A percentile compares a stretch with the other conserved stretches of the same genome.
Conservation (phyloP, 2,329 filamentous ascomycete genomes). For the Botryotinia calthae region DNA sequence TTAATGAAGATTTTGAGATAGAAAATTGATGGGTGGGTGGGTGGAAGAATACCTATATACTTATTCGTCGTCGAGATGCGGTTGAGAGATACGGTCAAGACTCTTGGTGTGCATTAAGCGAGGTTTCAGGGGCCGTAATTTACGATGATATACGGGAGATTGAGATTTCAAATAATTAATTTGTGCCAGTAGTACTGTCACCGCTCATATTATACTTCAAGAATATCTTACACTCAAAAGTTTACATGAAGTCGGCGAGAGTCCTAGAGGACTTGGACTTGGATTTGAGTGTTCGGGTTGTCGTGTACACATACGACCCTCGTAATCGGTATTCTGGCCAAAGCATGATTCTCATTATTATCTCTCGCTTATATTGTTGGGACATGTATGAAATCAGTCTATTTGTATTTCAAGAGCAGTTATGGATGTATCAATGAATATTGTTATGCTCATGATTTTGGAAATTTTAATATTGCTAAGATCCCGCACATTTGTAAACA, state of each 20-base stretch:
- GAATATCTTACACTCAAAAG: neutral
- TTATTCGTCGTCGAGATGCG: neutral
- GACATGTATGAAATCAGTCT: too few relatives aligned
- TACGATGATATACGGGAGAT: neutral
- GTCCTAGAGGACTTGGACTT: rapidly evolving
- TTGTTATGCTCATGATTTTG: too few relatives aligned
- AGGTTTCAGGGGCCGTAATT: neutral
- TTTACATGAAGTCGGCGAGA: neutral
- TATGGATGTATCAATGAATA: too few relatives aligned
- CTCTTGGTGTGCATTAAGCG: neutral
- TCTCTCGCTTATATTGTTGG: neutral
- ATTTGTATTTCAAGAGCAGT: too few relatives aligned
- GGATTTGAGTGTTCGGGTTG: neutral
- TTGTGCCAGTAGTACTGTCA: neutral
- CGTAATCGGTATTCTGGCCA: neutral
- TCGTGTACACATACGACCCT: neutral
- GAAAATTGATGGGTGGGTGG: too few relatives aligned
- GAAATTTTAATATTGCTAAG: too few relatives aligned
- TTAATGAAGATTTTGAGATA: too few relatives aligned
- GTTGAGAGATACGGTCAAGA: neutral
- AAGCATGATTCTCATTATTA: neutral
- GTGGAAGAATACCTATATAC: neutral
- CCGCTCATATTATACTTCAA: neutral
- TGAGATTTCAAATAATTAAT: neutral
- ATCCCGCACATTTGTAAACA: too few relatives aligned